Conservation (phyloP, 1,284 basidiomycete genomes). For the Boletellus deceptivus region DNA sequence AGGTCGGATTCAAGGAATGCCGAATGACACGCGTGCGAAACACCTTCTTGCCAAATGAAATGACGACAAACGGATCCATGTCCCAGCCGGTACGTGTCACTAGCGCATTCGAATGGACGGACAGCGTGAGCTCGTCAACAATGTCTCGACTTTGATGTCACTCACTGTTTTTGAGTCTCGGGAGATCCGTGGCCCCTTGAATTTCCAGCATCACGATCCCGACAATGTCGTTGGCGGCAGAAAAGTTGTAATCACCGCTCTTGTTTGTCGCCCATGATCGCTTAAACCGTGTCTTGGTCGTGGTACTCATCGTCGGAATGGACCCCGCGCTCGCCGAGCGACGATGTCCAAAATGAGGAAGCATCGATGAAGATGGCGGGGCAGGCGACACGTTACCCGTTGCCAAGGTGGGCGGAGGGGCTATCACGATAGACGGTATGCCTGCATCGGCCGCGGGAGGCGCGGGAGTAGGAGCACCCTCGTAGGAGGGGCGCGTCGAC, state of each 20-base stretch:
- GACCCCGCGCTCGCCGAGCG: constrained; percentile 34
- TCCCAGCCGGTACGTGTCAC: constrained; percentile 88
- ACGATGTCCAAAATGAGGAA: constrained; percentile 26
- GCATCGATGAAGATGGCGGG: constrained; percentile 18
- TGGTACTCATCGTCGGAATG: constrained; percentile 22
- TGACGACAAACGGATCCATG: constrained; percentile 97
- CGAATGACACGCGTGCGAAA: constrained; percentile 91
- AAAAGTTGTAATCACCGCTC: constrained; percentile 61
- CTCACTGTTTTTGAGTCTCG: constrained; percentile 83
- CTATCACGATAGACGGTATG: constrained; percentile 13
- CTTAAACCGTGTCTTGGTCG: constrained; percentile 31
- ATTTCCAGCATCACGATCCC: constrained; percentile 91
- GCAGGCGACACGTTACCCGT: constrained; percentile 12
- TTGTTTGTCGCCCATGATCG: constrained; percentile 30
- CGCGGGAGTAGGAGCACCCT: constrained; percentile 16
- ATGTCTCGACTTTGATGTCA: constrained; percentile 18
- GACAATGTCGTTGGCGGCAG: constrained; percentile 73
- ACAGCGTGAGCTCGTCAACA: constrained; percentile 4
- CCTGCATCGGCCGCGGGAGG: not conserved
- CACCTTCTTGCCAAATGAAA: constrained; percentile 96
- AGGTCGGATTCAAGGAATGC: constrained; percentile 85
- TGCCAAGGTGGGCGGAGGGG: constrained; percentile 3
- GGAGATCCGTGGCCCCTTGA: constrained; percentile 75
- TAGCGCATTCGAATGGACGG: constrained; percentile 25
- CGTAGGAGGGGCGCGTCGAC: constrained; percentile 34